Evolutionary conservation across 306 rosid genomes (phyloP).

Genomic region (Cercis canadensis): DNA sequence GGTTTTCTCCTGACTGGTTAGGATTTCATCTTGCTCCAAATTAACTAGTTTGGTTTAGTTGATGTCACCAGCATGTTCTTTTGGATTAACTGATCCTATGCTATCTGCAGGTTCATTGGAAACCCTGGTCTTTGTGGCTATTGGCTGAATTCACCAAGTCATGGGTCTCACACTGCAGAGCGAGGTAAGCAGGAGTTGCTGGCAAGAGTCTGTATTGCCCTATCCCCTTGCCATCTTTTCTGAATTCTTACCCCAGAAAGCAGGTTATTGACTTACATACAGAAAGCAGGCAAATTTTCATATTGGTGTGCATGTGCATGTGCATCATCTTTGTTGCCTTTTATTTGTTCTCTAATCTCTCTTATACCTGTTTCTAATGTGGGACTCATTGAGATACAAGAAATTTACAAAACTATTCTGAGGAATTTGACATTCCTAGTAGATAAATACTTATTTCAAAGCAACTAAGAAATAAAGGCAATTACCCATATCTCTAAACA

Average conservation of each 20-base stretch:
- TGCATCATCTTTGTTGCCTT: too few species aligned
- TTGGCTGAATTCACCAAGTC: constrained; percentile 78
- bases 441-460: too few species aligned
- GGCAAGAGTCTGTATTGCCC: background rate
- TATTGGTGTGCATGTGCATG: too few species aligned
- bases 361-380: too few species aligned
- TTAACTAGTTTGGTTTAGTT: constrained; percentile 1
- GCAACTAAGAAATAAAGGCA: too few species aligned
- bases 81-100: constrained; percentile 28
- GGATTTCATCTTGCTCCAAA: constrained; percentile 2
- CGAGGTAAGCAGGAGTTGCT: constrained; percentile 55
- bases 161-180: constrained; percentile 59
- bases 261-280: too few species aligned
- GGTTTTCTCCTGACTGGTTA: constrained; percentile 86
- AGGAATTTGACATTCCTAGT: too few species aligned
- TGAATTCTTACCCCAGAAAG: background rate
- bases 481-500: too few species aligned
- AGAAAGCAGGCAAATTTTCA: too few species aligned
- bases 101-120: constrained; percentile 78
- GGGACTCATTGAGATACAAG: too few species aligned
- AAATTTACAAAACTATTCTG: too few species aligned
- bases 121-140: constrained; percentile 85
- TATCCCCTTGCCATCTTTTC: background rate
- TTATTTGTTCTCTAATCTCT: too few species aligned
- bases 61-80: constrained; percentile 4